A percentile compares a stretch with the other conserved stretches of the same genome.
phyloP scores from a whole-genome alignment of 345 rosid genomes.

The Moricandia moricandioides region DNA sequence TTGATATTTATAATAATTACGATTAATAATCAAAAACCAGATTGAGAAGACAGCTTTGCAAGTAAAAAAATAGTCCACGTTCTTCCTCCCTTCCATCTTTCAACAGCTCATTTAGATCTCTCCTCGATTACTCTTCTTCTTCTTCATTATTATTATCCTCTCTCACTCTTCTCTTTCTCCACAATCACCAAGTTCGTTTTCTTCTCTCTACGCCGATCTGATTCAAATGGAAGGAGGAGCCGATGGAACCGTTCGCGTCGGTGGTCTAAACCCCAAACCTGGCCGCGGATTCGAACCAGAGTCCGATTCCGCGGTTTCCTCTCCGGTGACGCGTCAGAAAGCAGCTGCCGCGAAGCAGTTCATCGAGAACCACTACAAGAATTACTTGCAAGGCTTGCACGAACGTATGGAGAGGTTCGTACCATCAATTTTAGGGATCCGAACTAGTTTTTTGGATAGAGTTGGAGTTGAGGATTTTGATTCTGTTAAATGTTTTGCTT shows the following conservation, averaged over 20 bases:
- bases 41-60: constrained; percentile 33
- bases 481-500: neutral
- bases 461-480: neutral
- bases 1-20: neutral
- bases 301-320: constrained; percentile 72
- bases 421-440: neutral
- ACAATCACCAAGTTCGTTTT: neutral
- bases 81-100: constrained; percentile 22
- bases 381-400: constrained; percentile 85
- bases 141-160: neutral
- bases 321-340: constrained; percentile 94
- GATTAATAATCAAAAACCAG: neutral
- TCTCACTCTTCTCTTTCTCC: neutral
- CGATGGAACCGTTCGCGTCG: constrained; percentile 78
- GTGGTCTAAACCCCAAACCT: constrained; percentile 58
- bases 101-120: constrained; percentile 23
- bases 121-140: constrained; percentile 14
- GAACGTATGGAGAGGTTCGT: constrained; percentile 87
- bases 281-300: constrained; percentile 62
- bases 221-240: constrained; percentile 77
- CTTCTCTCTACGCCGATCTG: neutral
- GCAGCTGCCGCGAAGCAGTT: constrained; percentile 98
- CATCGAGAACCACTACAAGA: constrained; percentile 96
- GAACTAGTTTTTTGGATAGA: neutral
- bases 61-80: constrained; percentile 36